Evolutionary conservation across 495 filamentous ascomycete genomes (phyloP).

Genomic region (Extremus antarcticus): DNA sequence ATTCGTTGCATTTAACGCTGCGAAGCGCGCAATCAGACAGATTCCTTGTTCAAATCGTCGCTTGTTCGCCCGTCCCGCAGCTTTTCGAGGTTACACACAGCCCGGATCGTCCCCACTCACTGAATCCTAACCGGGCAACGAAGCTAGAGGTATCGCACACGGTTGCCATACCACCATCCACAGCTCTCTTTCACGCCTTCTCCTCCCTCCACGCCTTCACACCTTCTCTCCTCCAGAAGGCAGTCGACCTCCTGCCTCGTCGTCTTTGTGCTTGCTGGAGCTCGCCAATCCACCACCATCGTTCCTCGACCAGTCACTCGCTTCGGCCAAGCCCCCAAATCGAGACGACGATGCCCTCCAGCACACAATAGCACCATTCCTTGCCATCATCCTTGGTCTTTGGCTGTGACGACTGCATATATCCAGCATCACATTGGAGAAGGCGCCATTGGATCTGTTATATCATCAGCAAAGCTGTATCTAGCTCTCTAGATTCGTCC

Average conservation of each 20-base stretch:
- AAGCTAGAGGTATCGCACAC: not conserved
- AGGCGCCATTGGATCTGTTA: conserved; percentile 15
- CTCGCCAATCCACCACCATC: not conserved
- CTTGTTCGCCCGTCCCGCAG: not conserved
- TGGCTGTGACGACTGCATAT: conserved; percentile 1
- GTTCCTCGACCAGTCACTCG: not conserved
- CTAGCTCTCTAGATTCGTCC: not conserved
- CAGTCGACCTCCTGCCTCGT: conserved; percentile 17
- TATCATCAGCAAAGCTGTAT: conserved; percentile 1
- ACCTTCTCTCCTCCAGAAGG: conserved; percentile 7
- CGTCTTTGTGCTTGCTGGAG: not conserved
- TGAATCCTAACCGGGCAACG: not conserved
- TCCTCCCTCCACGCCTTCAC: not conserved
- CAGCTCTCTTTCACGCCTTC: conserved; percentile 1
- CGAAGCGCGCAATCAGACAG: not conserved
- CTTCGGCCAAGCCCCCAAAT: not conserved
- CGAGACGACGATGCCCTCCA: conserved; percentile 2
- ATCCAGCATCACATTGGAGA: conserved; percentile 8
- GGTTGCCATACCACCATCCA: not conserved
- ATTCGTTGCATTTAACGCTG: not conserved
- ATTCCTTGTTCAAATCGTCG: no score
- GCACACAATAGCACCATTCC: conserved; percentile 4
- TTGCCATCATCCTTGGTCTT: conserved; percentile 1
- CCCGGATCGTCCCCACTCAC: not conserved
- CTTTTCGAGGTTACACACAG: not conserved